Evolutionary conservation across 345 rosid genomes (phyloP).

Genomic region (Hibiscus mutabilis): DNA sequence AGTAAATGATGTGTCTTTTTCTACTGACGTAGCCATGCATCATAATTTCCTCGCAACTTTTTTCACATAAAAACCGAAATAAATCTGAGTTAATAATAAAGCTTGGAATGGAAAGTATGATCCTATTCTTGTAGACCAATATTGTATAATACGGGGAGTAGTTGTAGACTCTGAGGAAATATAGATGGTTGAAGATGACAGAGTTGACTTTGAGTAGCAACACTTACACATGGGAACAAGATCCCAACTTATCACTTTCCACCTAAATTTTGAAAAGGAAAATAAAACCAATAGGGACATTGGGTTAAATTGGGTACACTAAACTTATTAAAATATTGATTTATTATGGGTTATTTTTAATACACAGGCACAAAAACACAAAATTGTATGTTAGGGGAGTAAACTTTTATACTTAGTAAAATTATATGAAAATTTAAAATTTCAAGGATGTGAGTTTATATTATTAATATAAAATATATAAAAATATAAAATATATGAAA

Average conservation of each 20-base stretch:
- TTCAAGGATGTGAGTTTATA: too few species aligned
- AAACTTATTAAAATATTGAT: too few species aligned
- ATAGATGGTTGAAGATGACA: not conserved
- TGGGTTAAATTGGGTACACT: too few species aligned
- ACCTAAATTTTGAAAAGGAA: too few species aligned
- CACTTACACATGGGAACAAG: not conserved
- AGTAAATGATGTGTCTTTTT: not conserved
- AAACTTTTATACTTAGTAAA: too few species aligned
- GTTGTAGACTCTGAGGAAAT: conserved; percentile 1
- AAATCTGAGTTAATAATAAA: not conserved
- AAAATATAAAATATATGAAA: too few species aligned
- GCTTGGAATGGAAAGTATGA: not conserved
- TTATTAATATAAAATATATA: too few species aligned
- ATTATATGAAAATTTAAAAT: too few species aligned
- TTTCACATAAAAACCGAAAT: not conserved
- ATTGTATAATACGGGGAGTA: not conserved
- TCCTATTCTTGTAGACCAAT: not conserved
- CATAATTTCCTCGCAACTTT: not conserved
- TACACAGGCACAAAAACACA: too few species aligned
- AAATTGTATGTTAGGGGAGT: too few species aligned
- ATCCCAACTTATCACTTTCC: not conserved
- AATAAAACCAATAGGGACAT: too few species aligned
- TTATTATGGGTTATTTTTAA: too few species aligned
- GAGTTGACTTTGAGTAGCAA: not conserved
- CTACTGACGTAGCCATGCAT: not conserved